Evolutionary conservation across 2,329 filamentous ascomycete genomes (phyloP).

Genomic region (Calonectria henricotiae): DNA sequence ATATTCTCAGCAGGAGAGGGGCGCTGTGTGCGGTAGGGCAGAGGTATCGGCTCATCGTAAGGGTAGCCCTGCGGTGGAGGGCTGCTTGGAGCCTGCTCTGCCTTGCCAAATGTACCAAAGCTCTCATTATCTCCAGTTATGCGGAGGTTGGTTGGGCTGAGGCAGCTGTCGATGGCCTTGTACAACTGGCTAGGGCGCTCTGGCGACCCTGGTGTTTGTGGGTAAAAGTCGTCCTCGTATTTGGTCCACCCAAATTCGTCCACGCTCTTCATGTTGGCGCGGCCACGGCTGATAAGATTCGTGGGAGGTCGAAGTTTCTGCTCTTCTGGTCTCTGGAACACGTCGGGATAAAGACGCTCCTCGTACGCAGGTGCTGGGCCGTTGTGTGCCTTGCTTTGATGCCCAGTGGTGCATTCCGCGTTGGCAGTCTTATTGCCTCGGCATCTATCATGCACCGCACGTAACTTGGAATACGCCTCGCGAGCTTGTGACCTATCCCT

Average conservation of each 20-base stretch:
- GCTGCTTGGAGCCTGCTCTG: background rate
- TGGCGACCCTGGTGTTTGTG: background rate
- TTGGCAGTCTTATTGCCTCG: too few species aligned
- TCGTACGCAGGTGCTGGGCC: background rate
- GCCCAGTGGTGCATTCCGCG: too few species aligned
- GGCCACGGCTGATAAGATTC: background rate
- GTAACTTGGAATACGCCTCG: too few species aligned
- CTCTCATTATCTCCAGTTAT: slow-evolving; percentile 7
- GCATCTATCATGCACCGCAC: too few species aligned
- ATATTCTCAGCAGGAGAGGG: background rate
- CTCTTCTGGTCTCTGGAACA: background rate
- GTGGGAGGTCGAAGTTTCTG: background rate
- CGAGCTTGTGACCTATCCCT: too few species aligned
- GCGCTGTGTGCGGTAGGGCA: background rate
- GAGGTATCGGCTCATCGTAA: background rate
- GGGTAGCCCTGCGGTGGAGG: background rate
- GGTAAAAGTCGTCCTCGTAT: slow-evolving; percentile 19
- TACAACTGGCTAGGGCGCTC: slow-evolving; percentile 8
- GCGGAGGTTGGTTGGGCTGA: slow-evolving; percentile 8
- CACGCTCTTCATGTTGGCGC: slow-evolving; percentile 2
- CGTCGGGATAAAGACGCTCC: background rate
- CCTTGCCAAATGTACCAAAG: slow-evolving; percentile 14
- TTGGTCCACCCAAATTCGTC: slow-evolving; percentile 19
- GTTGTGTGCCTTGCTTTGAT: too few species aligned
- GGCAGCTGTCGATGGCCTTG: slow-evolving; percentile 11